A percentile compares a stretch with the other conserved stretches of the same genome.
phyloP scores from a whole-genome alignment of 179 eudicot species.

The Spergularia azorica region DNA sequence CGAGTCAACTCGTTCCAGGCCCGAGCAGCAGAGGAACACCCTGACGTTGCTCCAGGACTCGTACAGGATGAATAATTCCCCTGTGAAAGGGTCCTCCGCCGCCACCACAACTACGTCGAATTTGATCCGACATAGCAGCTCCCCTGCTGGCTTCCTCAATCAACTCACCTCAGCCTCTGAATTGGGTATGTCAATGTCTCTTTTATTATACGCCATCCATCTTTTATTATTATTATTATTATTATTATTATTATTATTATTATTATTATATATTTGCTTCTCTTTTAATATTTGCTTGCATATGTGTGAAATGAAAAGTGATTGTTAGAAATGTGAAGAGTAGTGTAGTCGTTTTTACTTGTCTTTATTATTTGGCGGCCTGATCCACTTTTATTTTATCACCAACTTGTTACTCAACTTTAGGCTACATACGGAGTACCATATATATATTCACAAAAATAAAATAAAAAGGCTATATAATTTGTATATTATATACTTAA shows the following conservation, averaged over 20 bases:
- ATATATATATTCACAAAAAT: background rate
- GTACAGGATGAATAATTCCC: constrained; percentile 1
- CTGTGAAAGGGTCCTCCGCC: background rate
- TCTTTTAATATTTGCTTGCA: no score
- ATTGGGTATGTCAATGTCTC: constrained; percentile 9
- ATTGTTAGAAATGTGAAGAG: background rate
- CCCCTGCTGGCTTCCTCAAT: constrained; percentile 59
- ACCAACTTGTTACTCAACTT: constrained; percentile 12
- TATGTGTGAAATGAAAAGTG: no score
- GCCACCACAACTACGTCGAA: constrained; percentile 21
- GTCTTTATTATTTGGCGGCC: constrained; percentile 10
- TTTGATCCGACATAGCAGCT: constrained; percentile 64
- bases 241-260: background rate
- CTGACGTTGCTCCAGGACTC: constrained; percentile 16
- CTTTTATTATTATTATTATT: background rate
- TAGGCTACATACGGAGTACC: background rate
- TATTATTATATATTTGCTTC: background rate
- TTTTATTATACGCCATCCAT: background rate
- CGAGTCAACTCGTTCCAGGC: background rate
- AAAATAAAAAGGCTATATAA: no score
- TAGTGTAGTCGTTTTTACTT: background rate
- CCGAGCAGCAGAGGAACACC: constrained; percentile 1
- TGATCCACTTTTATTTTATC: constrained; percentile 7
- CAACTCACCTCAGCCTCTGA: constrained; percentile 36
- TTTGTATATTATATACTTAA: no score